Evolutionary conservation across 495 filamentous ascomycete species (phyloP).

Genomic region (Usnea hakonensis): DNA sequence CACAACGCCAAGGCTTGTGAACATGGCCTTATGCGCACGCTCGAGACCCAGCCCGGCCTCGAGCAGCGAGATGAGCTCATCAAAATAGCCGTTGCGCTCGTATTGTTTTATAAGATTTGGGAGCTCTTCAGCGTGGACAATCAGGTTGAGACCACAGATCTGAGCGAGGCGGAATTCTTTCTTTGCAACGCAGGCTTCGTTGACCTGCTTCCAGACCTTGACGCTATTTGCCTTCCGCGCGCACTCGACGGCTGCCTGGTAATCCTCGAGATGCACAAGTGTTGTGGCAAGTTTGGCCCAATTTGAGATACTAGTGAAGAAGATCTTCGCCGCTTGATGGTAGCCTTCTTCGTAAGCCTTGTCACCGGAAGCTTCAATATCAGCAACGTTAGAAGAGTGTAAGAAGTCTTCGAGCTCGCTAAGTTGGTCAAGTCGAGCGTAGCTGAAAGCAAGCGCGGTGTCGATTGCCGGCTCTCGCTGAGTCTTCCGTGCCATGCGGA

Average conservation of each 20-base stretch:
- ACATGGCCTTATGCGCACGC: constrained; percentile 90
- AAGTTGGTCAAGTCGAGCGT: constrained; percentile 83
- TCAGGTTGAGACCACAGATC: constrained; percentile 98
- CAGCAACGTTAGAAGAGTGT: constrained; percentile 85
- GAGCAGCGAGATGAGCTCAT: constrained; percentile 89
- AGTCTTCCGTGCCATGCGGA: constrained; percentile 95
- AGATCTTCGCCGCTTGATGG: constrained; percentile 97
- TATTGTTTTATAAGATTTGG: constrained; percentile 92
- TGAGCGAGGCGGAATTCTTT: constrained; percentile 99
- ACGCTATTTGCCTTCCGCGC: constrained; percentile 99
- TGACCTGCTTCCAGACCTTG: constrained; percentile 99
- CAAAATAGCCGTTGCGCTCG: constrained; percentile 95
- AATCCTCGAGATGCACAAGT: constrained; percentile 89
- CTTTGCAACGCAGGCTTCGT: constrained; percentile 93
- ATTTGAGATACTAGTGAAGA: constrained; percentile 97
- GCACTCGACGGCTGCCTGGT: constrained; percentile 97
- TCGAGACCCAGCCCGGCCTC: constrained; percentile 95
- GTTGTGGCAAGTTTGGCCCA: constrained; percentile 99
- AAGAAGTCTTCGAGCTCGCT: constrained; percentile 95
- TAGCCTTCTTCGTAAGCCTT: constrained; percentile 93
- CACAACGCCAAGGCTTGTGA: constrained; percentile 91
- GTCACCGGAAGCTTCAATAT: constrained; percentile 92
- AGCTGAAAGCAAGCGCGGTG: constrained; percentile 88
- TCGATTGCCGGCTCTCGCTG: constrained; percentile 91
- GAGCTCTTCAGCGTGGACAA: constrained; percentile 96